phyloP scores from a whole-genome alignment of 257 asterid genomes.

The Petunia secreta region DNA sequence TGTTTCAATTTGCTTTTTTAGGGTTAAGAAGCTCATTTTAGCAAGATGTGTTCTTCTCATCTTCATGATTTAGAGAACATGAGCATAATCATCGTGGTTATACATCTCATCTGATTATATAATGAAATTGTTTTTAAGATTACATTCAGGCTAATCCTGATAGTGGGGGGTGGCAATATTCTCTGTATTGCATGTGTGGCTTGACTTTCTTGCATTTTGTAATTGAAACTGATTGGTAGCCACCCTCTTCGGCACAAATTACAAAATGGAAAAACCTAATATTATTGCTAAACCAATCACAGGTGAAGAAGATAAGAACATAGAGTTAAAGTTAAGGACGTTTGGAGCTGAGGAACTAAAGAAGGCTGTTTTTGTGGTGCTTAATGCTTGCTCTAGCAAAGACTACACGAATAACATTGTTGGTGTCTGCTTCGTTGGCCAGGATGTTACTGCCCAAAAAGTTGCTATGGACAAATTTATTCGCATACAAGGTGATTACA shows the following conservation, averaged over 20 bases:
- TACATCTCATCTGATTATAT: neutral
- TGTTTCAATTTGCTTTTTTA: neutral
- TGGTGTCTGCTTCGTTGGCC: conserved; percentile 94
- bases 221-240: conserved; percentile 16
- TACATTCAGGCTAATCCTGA: conserved; percentile 19
- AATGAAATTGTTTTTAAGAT: neutral
- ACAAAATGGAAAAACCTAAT: conserved; percentile 7
- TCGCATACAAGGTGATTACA: conserved; percentile 89
- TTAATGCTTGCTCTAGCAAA: conserved; percentile 93
- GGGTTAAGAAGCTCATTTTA: neutral
- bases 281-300: conserved; percentile 35
- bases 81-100: neutral
- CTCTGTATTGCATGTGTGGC: neutral
- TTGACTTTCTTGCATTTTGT: conserved; percentile 22
- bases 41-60: neutral
- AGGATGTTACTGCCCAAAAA: conserved; percentile 85
- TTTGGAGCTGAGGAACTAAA: conserved; percentile 60
- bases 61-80: conserved; percentile 8
- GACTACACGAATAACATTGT: conserved; percentile 72
- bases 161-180: neutral
- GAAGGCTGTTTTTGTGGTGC: conserved; percentile 68
- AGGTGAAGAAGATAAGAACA: conserved; percentile 88
- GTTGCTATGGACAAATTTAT: conserved; percentile 90
- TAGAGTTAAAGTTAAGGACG: conserved; percentile 71
- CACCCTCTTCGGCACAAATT: conserved; percentile 1